Percentiles rank a stretch among this genome's conserved stretches.
Conservation (phyloP, 2,329 filamentous ascomycete species). For the Penicillium vulpinum region DNA sequence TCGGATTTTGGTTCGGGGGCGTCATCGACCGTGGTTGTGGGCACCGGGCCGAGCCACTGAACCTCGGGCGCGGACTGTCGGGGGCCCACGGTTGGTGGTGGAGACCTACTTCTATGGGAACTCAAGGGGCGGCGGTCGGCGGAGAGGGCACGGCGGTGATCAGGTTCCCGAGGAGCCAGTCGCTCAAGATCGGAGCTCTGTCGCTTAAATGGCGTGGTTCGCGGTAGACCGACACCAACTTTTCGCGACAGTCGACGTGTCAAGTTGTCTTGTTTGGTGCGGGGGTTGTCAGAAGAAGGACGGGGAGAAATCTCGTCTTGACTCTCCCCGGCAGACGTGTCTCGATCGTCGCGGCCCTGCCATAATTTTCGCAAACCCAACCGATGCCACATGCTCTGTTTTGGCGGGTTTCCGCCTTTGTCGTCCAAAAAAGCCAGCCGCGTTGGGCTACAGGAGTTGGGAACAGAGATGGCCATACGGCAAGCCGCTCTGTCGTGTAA, state of each 20-base stretch:
- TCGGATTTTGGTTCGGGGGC: slow-evolving; percentile 25
- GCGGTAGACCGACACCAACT: slow-evolving; percentile 76
- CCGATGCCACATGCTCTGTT: slow-evolving; percentile 50
- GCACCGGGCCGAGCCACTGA: slow-evolving; percentile 35
- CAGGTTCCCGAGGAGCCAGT: slow-evolving; percentile 65
- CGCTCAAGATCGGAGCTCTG: slow-evolving; percentile 80
- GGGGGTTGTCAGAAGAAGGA: slow-evolving; percentile 20
- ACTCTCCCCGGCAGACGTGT: slow-evolving; percentile 27
- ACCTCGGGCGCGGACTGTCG: slow-evolving; percentile 46
- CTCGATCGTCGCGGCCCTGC: slow-evolving; percentile 44
- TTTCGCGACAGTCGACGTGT: slow-evolving; percentile 40
- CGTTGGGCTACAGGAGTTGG: slow-evolving; percentile 38
- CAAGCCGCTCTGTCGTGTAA: slow-evolving; percentile 32
- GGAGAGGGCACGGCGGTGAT: slow-evolving; percentile 68
- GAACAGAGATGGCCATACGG: slow-evolving; percentile 46
- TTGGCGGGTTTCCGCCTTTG: slow-evolving; percentile 29
- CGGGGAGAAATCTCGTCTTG: slow-evolving; percentile 16
- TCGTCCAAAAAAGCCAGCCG: slow-evolving; percentile 39
- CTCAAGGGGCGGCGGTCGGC: slow-evolving; percentile 48
- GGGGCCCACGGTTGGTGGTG: slow-evolving; percentile 39
- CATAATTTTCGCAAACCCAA: slow-evolving; percentile 42
- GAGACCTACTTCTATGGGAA: slow-evolving; percentile 47
- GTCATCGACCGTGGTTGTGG: slow-evolving; percentile 33
- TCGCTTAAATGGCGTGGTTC: slow-evolving; percentile 75
- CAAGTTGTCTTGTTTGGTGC: slow-evolving; percentile 32